Evolutionary conservation across 1,284 basidiomycete species (phyloP), one percentile per base, ranked within the genome.

Genomic region (Stygiomarasmius scandens): DNA sequence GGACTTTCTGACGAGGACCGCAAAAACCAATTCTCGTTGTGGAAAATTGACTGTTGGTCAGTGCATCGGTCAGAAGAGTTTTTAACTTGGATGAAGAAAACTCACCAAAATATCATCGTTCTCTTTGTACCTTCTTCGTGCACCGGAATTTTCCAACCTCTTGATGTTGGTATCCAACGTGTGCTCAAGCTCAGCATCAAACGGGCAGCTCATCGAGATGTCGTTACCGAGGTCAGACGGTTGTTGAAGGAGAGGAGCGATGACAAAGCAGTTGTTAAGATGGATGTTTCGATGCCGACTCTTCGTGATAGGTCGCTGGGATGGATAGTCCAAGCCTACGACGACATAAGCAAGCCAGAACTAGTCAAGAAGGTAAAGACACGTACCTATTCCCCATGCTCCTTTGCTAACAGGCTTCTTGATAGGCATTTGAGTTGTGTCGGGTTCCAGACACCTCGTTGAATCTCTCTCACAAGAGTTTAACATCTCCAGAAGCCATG

Each of bases 11-110:
- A 6, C 29, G 23, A 38, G 16, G 50, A 38, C 11, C 50, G 29
- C 20, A 36, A 38, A 3, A 19, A 20, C 8, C 50, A 52, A 23
- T 52, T 36, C 25, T 52, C 50, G 8, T 36, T 52, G 10, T 52
- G 50, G 50, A 52, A 52, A 20, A 52, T 52, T 41, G 50, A 52
- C 50, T 52, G 50, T 52, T 52, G 50, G 50, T 52, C 34, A 8
- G 50, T 52, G 5, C 50, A 52, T 41, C 36, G 38, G n/a, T 52
- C 34, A 3, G 23, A 41, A 24, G 50, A 4, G 4, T 52, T 52
- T 41, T 19, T 52, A 38, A 23, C 14, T 6, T 52, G 51, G 51
- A 52, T 52, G 51, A 52, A 52, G 38, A 19, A 4, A 12, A 52
- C 34, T 16, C 50, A 52, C 50, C 50, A 27, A 4, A 36, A 41